A percentile compares a stretch with the other conserved stretches of the same genome.
phyloP scores from a whole-genome alignment of 208 protist genomes.

The Trypanosoma avium region DNA sequence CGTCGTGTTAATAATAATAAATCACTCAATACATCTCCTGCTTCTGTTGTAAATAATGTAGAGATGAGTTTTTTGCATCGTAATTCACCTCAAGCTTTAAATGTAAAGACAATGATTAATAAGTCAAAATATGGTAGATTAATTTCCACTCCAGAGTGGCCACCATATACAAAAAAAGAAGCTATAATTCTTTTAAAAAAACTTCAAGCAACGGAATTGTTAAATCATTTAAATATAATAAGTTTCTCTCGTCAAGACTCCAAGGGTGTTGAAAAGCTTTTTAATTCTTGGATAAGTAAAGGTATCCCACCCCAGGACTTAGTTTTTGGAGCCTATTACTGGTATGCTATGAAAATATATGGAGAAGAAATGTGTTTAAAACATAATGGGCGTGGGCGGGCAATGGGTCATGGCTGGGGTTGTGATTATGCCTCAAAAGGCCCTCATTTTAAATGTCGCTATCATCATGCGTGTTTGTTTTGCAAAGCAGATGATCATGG shows the following conservation, averaged over 20 bases:
- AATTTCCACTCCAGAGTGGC: constrained; percentile 34
- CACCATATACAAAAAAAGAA: constrained; percentile 39
- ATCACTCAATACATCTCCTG: background rate
- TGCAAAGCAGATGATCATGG: constrained; percentile 66
- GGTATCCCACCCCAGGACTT: constrained; percentile 65
- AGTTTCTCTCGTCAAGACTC: constrained; percentile 55
- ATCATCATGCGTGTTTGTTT: constrained; percentile 78
- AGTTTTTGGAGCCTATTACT: constrained; percentile 77
- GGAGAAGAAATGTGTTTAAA: constrained; percentile 69
- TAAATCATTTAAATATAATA: constrained; percentile 64
- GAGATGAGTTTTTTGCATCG: constrained; percentile 25
- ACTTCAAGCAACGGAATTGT: constrained; percentile 43
- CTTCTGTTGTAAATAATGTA: constrained; percentile 3
- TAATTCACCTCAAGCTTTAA: constrained; percentile 48
- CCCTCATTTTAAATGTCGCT: constrained; percentile 64
- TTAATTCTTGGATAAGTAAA: constrained; percentile 61
- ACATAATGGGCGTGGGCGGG: constrained; percentile 66
- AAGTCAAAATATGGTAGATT: constrained; percentile 26
- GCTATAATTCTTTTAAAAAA: constrained; percentile 42
- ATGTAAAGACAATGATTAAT: constrained; percentile 36
- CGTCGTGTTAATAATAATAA: background rate
- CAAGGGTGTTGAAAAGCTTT: constrained; percentile 48
- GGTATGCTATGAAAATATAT: constrained; percentile 67
- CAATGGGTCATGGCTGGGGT: constrained; percentile 53
- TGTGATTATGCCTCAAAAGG: constrained; percentile 71